These are phyloP conservation scores for Mortierella hygrophila DNA, from an alignment of 192 early-diverging fungal species.

Conservation along the genomic window DNA sequence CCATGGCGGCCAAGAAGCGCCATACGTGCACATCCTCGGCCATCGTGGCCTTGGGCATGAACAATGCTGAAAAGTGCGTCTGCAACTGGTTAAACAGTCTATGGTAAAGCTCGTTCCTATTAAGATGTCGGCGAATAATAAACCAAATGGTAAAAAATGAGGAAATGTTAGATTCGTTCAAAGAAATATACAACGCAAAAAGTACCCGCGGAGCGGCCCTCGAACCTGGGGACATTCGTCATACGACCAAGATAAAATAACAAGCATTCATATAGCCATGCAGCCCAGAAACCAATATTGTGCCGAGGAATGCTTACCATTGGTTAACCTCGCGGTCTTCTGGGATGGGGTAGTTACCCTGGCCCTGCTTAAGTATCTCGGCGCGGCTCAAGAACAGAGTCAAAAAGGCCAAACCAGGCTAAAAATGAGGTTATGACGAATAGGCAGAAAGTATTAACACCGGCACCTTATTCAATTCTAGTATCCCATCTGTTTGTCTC, in stretches of 20 bases:
- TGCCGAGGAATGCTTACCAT: slow-evolving; percentile 55
- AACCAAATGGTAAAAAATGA: neutral
- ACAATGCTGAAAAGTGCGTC: slow-evolving; percentile 81
- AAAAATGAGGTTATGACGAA: neutral
- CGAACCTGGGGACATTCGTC: neutral
- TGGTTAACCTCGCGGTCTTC: slow-evolving; percentile 66
- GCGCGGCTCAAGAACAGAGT: slow-evolving; percentile 92
- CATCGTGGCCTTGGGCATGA: slow-evolving; percentile 72
- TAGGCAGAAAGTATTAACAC: slow-evolving; percentile 5
- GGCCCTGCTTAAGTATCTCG: slow-evolving; percentile 87
- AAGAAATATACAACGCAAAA: neutral
- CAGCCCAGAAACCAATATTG: slow-evolving; percentile 10
- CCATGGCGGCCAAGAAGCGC: slow-evolving; percentile 98
- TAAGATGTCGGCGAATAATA: slow-evolving; percentile 14
- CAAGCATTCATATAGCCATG: neutral
- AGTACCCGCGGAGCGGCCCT: neutral
- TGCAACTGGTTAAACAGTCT: slow-evolving; percentile 85
- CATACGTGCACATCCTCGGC: slow-evolving; percentile 93
- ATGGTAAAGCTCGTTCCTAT: slow-evolving; percentile 84
- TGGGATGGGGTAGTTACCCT: slow-evolving; percentile 65
- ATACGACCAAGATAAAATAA: neutral
- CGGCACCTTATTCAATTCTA: neutral
- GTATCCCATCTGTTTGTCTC: neutral
- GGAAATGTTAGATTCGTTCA: neutral
- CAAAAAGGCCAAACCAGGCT: slow-evolving; percentile 88